Evolutionary conservation across 2,329 filamentous ascomycete genomes (phyloP).

Genomic region (Penicillium vulpinum): DNA sequence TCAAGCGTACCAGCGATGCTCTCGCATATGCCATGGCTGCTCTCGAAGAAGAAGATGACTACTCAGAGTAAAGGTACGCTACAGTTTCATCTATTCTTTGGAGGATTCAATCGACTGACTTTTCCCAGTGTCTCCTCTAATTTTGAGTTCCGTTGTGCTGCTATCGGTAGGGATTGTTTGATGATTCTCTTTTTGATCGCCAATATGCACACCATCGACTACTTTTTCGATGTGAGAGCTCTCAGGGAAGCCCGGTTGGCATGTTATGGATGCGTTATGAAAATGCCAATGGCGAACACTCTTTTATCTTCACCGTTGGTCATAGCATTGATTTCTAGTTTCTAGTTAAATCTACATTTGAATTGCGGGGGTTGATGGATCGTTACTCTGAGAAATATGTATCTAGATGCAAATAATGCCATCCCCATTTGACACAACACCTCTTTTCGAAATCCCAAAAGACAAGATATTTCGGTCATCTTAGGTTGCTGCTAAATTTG

Average conservation of each 20-base stretch:
- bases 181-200: not conserved
- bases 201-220: not conserved
- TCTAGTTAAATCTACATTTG: not conserved
- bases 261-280: not conserved
- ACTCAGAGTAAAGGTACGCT: constrained; percentile 27
- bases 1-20: constrained; percentile 36
- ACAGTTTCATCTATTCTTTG: not conserved
- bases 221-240: not conserved
- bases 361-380: not conserved
- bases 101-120: not conserved
- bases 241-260: not conserved
- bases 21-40: constrained; percentile 36
- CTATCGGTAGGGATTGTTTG: not conserved
- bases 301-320: constrained; percentile 14
- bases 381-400: not conserved
- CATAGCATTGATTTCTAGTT: constrained; percentile 5
- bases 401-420: not conserved
- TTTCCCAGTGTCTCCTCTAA: not conserved
- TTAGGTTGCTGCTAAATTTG: no score
- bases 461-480: no score
- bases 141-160: not conserved
- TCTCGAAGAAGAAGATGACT: constrained; percentile 26
- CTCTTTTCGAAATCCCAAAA: not conserved
- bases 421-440: not conserved
- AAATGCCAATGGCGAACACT: constrained; percentile 16